A percentile compares a stretch with the other conserved stretches of the same genome.
Conservation (phyloP, 2,329 filamentous ascomycete genomes). For the Venturiaceae sp. region DNA sequence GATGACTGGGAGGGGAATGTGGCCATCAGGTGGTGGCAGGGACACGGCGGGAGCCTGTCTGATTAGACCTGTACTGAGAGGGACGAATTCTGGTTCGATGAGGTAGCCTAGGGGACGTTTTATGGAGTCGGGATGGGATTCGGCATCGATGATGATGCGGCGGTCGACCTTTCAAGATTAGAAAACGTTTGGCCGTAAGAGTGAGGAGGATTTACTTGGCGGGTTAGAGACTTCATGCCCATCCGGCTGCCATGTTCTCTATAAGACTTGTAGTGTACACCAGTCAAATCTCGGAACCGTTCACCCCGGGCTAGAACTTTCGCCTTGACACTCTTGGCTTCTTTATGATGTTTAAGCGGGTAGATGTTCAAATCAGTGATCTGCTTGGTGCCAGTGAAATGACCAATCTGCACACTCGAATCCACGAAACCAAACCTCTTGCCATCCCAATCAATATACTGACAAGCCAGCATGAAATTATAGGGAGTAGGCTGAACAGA, state of each 20-base stretch:
- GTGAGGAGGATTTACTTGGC: neutral
- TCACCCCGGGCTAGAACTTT: neutral
- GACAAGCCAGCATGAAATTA: conserved; percentile 9
- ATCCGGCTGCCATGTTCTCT: neutral
- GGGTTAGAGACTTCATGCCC: conserved; percentile 5
- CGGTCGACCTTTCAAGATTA: conserved; percentile 9
- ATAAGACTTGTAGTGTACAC: conserved; percentile 17
- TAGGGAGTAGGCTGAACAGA: conserved; percentile 64
- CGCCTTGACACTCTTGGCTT: neutral
- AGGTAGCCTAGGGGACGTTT: neutral
- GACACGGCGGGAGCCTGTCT: neutral
- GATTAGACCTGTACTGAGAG: neutral
- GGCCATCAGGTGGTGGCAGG: neutral
- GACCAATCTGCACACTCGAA: neutral
- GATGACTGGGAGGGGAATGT: neutral
- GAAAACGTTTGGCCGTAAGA: conserved; percentile 7
- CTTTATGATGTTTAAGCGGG: neutral
- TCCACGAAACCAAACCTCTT: neutral
- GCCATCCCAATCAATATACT: neutral
- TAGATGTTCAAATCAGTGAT: neutral
- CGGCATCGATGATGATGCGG: conserved; percentile 6
- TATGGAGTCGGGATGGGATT: neutral
- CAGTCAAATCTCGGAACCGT: conserved; percentile 1
- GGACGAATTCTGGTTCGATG: neutral
- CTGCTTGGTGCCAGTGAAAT: neutral